These are phyloP conservation scores for Teunomyces atbi DNA, from an alignment of 805 yeast genomes.

Conservation along the genomic window DNA sequence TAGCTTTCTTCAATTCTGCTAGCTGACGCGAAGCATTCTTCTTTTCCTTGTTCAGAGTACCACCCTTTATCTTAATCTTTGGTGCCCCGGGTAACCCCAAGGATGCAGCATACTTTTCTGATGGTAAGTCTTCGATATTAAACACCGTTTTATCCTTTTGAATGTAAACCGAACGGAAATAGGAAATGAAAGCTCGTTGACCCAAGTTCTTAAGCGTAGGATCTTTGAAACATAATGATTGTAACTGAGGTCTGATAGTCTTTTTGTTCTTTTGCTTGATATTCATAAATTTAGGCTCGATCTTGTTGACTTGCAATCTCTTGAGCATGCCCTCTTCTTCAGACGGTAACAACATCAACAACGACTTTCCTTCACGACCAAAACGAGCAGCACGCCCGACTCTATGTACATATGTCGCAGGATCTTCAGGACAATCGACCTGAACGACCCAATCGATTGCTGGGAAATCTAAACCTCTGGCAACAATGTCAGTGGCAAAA, in stretches of 20 bases:
- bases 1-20: constrained; percentile 48
- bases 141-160: constrained; percentile 88
- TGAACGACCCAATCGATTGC: constrained; percentile 95
- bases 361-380: constrained; percentile 78
- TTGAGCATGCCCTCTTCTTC: constrained; percentile 78
- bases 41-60: constrained; percentile 61
- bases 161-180: constrained; percentile 77
- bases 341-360: constrained; percentile 77
- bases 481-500: constrained; percentile 88
- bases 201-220: constrained; percentile 91
- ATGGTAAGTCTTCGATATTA: constrained; percentile 69
- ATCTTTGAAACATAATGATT: constrained; percentile 85
- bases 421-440: constrained; percentile 87
- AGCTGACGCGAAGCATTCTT: constrained; percentile 81
- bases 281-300: constrained; percentile 69
- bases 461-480: constrained; percentile 90
- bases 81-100: constrained; percentile 97
- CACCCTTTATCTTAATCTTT: constrained; percentile 67
- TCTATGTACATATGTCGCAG: constrained; percentile 84
- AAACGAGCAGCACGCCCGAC: constrained; percentile 90
- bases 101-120: constrained; percentile 82
- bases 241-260: constrained; percentile 78
- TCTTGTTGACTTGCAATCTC: constrained; percentile 58
- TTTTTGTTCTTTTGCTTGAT: constrained; percentile 73
- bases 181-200: constrained; percentile 93